Percentiles rank a stretch among this genome's conserved stretches.
phyloP scores from a whole-genome alignment of 1,284 basidiomycete species.

The Leccinum insolens region DNA sequence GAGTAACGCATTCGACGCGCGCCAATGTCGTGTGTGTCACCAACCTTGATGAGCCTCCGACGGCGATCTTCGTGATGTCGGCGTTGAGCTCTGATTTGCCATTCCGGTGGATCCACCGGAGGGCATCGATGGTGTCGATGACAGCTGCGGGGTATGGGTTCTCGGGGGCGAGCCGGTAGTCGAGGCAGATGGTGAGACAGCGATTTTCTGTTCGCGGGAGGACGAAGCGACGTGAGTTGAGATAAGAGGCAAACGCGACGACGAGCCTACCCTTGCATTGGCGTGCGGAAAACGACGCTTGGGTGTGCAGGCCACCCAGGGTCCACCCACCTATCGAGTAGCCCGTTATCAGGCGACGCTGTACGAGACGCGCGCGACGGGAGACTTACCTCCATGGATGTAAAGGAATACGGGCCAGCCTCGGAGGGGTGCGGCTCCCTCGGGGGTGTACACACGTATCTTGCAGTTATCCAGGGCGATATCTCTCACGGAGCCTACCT shows the following conservation, averaged over 20 bases:
- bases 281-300: constrained; percentile 49
- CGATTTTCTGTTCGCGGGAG: constrained; percentile 25
- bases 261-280: constrained; percentile 26
- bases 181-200: constrained; percentile 62
- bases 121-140: constrained; percentile 68
- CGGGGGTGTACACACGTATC: constrained; percentile 61
- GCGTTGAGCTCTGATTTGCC: constrained; percentile 43
- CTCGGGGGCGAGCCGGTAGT: constrained; percentile 79
- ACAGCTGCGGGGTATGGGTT: constrained; percentile 74
- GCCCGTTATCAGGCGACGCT: constrained; percentile 53
- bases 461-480: constrained; percentile 48
- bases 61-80: constrained; percentile 48
- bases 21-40: neutral
- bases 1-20: neutral
- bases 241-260: no score
- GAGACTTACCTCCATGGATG: constrained; percentile 14
- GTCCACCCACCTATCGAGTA: constrained; percentile 66
- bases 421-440: constrained; percentile 37
- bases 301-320: constrained; percentile 59
- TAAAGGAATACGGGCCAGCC: constrained; percentile 23
- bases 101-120: constrained; percentile 62
- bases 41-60: constrained; percentile 73
- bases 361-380: neutral
- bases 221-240: constrained; percentile 1
- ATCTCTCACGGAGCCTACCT: constrained; percentile 57